Percentiles rank a stretch among this genome's conserved stretches.
Evolutionary conservation across 345 rosid genomes (phyloP).

Genomic region (Lagerstroemia speciosa): DNA sequence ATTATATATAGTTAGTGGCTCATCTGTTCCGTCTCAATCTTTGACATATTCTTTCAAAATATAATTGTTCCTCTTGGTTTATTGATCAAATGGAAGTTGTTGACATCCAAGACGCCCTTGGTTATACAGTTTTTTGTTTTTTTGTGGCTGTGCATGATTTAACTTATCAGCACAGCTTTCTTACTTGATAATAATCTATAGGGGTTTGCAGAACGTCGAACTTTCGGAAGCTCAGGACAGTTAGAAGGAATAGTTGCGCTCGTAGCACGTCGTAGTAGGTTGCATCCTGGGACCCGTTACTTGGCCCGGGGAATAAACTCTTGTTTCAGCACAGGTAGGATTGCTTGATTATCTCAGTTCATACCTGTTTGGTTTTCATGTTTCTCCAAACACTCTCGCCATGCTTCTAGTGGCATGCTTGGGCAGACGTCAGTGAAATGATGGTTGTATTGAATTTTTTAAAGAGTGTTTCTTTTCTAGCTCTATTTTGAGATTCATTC

Average conservation of each 20-base stretch:
- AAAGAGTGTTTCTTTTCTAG: not conserved
- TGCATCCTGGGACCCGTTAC: slow-evolving; percentile 99
- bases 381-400: not conserved
- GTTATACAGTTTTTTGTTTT: not conserved
- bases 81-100: not conserved
- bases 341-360: not conserved
- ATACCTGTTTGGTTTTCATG: not conserved
- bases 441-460: not conserved
- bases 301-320: slow-evolving; percentile 98
- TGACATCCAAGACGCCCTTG: not conserved
- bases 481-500: not conserved
- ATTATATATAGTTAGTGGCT: not conserved
- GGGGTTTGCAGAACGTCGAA: slow-evolving; percentile 97
- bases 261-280: slow-evolving; percentile 89
- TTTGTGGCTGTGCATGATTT: slow-evolving; percentile 11
- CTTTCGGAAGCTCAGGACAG: slow-evolving; percentile 88
- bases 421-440: not conserved
- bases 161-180: slow-evolving; percentile 32
- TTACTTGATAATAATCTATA: slow-evolving; percentile 57
- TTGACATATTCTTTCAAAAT: not conserved
- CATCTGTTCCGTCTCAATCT: not conserved
- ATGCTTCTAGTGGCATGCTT: not conserved
- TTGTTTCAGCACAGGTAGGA: slow-evolving; percentile 88
- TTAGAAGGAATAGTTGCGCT: slow-evolving; percentile 86
- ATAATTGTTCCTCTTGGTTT: not conserved